Conservation (phyloP, 2,329 filamentous ascomycete genomes). For the Phialophora expanda region DNA sequence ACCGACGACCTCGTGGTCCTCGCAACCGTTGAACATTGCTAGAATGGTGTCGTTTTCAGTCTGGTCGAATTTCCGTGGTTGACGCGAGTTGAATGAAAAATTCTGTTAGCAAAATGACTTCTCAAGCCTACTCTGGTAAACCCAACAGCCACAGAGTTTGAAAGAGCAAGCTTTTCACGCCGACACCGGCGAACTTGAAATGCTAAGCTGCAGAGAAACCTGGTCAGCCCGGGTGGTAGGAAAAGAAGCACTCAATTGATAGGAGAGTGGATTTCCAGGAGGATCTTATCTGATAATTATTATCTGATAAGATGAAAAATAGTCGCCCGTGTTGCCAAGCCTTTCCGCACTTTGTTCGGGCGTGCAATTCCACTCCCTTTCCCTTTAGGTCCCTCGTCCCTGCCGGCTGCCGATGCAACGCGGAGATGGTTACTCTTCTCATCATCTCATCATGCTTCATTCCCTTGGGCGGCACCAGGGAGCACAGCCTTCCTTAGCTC, state of each 20-base stretch:
- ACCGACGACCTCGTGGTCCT: not conserved
- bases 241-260: not conserved
- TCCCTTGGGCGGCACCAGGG: not conserved
- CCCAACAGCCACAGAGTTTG: constrained; percentile 5
- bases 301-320: constrained; percentile 26
- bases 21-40: not conserved
- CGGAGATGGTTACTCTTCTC: not conserved
- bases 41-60: not conserved
- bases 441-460: not conserved
- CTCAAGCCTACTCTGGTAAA: constrained; percentile 9
- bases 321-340: not conserved
- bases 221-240: not conserved
- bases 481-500: not conserved
- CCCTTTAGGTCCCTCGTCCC: not conserved
- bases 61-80: not conserved
- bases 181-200: constrained; percentile 19
- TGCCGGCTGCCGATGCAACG: not conserved
- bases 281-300: constrained; percentile 27
- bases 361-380: not conserved
- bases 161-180: constrained; percentile 15
- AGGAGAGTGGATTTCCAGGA: not conserved
- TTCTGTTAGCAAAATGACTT: not conserved
- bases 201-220: not conserved
- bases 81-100: constrained; percentile 5
- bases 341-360: not conserved